A percentile compares a stretch with the other conserved stretches of the same genome.
phyloP scores from a whole-genome alignment of 352 stramenopile species.

The Thalassiosira pacifica region DNA sequence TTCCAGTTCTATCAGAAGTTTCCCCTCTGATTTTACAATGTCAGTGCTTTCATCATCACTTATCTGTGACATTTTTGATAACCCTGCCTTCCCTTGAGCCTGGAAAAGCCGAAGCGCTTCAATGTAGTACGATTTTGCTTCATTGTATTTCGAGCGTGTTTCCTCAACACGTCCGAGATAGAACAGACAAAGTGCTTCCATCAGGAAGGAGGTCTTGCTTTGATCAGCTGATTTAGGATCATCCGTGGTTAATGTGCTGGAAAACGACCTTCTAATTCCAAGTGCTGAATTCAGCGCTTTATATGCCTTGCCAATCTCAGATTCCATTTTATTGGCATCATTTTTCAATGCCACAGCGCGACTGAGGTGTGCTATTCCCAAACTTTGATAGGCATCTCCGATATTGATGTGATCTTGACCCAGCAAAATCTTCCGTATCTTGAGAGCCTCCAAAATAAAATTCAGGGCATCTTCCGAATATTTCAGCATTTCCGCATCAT shows the following conservation, averaged over 20 bases:
- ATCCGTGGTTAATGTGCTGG: slow-evolving; percentile 11
- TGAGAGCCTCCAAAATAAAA: slow-evolving; percentile 67
- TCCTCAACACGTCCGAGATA: slow-evolving; percentile 66
- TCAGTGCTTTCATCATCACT: slow-evolving; percentile 16
- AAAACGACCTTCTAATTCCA: slow-evolving; percentile 44
- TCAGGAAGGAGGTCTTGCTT: slow-evolving; percentile 37
- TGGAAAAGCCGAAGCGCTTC: slow-evolving; percentile 59
- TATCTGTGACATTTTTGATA: slow-evolving; percentile 29
- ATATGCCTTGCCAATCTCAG: slow-evolving; percentile 53
- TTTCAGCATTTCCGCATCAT: slow-evolving; percentile 53
- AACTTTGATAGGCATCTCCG: slow-evolving; percentile 53
- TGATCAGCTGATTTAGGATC: slow-evolving; percentile 22
- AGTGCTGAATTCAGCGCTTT: slow-evolving; percentile 58
- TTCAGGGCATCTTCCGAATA: slow-evolving; percentile 64
- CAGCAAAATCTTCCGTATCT: slow-evolving; percentile 63
- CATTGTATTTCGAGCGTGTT: slow-evolving; percentile 34
- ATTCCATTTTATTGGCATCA: slow-evolving; percentile 48
- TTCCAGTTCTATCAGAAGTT: slow-evolving; percentile 61
- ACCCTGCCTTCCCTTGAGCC: slow-evolving; percentile 52
- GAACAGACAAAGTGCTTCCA: slow-evolving; percentile 67
- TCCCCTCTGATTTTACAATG: slow-evolving; percentile 39
- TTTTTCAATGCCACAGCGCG: slow-evolving; percentile 49
- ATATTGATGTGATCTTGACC: slow-evolving; percentile 54
- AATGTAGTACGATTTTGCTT: slow-evolving; percentile 56
- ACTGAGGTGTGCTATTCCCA: slow-evolving; percentile 63